Evolutionary conservation across 1,284 basidiomycete genomes (phyloP).

Genomic region (Bjerkandera adusta): DNA sequence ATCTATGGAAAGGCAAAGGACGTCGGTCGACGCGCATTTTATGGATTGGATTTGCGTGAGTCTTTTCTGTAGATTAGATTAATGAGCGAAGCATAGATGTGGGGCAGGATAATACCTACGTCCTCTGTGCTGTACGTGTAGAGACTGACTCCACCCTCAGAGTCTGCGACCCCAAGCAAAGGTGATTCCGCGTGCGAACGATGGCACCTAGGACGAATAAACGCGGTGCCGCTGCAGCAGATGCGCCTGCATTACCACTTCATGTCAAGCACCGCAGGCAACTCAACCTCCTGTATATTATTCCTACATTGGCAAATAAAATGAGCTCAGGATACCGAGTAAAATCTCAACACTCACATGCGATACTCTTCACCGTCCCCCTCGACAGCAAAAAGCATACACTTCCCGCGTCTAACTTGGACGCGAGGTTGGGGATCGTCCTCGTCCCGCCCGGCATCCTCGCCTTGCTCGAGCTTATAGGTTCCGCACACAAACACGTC

Average conservation of each 20-base stretch:
- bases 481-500: constrained; percentile 87
- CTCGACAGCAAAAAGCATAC: constrained; percentile 60
- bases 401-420: constrained; percentile 59
- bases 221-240: background rate
- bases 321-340: background rate
- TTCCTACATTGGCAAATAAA: constrained; percentile 40
- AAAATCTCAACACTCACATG: constrained; percentile 2
- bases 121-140: constrained; percentile 52
- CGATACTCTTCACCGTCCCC: constrained; percentile 22
- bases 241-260: constrained; percentile 68
- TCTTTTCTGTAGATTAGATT: constrained; percentile 33
- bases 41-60: constrained; percentile 49
- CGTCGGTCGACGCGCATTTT: constrained; percentile 54
- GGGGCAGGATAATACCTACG: no score
- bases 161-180: constrained; percentile 74
- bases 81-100: constrained; percentile 6
- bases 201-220: constrained; percentile 49
- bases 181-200: constrained; percentile 39
- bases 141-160: constrained; percentile 75
- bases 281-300: constrained; percentile 66
- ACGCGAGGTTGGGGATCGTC: constrained; percentile 10
- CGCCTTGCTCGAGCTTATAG: constrained; percentile 67
- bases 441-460: constrained; percentile 15
- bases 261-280: constrained; percentile 87
- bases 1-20: constrained; percentile 84